These are phyloP conservation scores for Aspergillus tamarii DNA, from an alignment of 2,329 filamentous ascomycete genomes.

Conservation along the genomic window DNA sequence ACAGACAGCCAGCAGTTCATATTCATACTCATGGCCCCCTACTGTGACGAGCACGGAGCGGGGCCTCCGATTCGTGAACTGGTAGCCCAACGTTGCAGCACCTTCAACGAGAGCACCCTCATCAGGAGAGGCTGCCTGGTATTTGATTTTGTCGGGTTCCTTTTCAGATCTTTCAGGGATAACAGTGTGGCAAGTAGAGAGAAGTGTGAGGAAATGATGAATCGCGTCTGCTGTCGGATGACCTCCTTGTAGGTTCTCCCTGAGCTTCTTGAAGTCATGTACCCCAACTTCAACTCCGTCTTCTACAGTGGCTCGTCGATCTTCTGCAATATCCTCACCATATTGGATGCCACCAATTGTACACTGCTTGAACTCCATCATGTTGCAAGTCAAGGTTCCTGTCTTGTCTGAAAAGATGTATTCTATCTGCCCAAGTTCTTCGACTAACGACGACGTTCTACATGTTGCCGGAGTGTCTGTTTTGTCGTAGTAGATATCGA, in stretches of 20 bases:
- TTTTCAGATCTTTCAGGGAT: constrained; percentile 87
- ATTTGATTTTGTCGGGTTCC: constrained; percentile 82
- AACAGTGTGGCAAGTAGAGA: constrained; percentile 93
- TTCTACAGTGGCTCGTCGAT: constrained; percentile 76
- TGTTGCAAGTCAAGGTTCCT: constrained; percentile 94
- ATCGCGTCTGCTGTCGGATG: constrained; percentile 65
- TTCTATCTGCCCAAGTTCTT: constrained; percentile 96
- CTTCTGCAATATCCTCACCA: constrained; percentile 87
- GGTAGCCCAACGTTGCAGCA: constrained; percentile 81
- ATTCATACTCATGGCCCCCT: constrained; percentile 73
- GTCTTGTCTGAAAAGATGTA: constrained; percentile 99
- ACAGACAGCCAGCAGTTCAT: constrained; percentile 92
- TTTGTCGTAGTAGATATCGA: constrained; percentile 97
- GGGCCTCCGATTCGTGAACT: constrained; percentile 88
- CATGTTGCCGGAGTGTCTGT: constrained; percentile 95
- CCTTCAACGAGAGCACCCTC: constrained; percentile 96
- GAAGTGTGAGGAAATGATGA: constrained; percentile 82
- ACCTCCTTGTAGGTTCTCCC: constrained; percentile 64
- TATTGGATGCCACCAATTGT: constrained; percentile 94
- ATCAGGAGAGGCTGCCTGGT: constrained; percentile 95
- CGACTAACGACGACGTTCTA: constrained; percentile 91
- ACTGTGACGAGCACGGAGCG: constrained; percentile 82
- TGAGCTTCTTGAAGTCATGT: constrained; percentile 78
- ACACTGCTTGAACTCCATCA: constrained; percentile 98
- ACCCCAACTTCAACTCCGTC: constrained; percentile 79